Base-by-base conservation (phyloP, 805 yeast species). In the Yamadazyma tumulicola region DNA sequence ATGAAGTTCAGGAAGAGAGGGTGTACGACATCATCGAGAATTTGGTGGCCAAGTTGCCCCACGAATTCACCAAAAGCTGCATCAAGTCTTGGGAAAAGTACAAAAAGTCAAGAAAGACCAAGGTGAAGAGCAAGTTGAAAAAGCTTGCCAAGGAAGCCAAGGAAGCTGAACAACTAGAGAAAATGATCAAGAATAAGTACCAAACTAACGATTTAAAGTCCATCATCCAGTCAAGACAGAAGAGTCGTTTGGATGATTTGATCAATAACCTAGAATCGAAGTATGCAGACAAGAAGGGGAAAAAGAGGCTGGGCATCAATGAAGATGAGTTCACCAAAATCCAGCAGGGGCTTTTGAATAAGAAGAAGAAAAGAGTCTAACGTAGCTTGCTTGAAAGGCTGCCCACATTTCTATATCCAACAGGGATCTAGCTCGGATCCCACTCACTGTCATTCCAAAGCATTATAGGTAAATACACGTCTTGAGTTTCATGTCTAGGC, bases 111-210 rank as follows among this genome's bases (percentile, higher is more conserved):
- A 61, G 84, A 24, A 58, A 62, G 30, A 55, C 69, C 10, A 63
- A 64, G 46, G 72, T 76, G 24, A 64, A 61, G 45, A 72, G 69
- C 46, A 69, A 75, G 47, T 47, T 65, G 33, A 73, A 75, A 38
- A 59, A 64, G 31, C 63, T 75, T 41, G 79, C 77, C 10, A 77
- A 72, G 41, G 88, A 83, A 47, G 81, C 87, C 2, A 67, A 69
- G 40, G 80, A 81, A 49, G 85, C 85, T 0, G 75, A 71, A 39
- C 64, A 61, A 41, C 51, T 73, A 43, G 67, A 69, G 43, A 52
- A 61, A 39, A 56, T 59, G 43, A 46, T 64, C 15, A 59, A 61
- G 28, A 57, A 52, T 51, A 57, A 53, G 52, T 69, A 47, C 10
- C 63, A 50, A 33, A 45, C 45, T 31, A 72, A 63, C 36, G 76